These are phyloP conservation scores for Coemansia sp. DNA, from an alignment of 192 early-diverging fungal genomes.

Conservation along the genomic window DNA sequence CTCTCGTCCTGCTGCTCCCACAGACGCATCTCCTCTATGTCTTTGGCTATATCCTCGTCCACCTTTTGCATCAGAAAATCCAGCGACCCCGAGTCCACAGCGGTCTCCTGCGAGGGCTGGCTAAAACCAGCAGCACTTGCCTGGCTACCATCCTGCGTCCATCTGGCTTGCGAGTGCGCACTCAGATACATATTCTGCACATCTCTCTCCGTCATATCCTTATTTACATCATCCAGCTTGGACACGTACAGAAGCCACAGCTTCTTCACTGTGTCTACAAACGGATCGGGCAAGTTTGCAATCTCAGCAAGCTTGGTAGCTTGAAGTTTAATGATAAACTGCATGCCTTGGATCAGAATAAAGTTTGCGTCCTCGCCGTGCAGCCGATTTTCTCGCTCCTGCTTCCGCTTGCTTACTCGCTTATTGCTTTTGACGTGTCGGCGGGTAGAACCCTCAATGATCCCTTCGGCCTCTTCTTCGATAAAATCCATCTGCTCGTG, in stretches of 20 bases:
- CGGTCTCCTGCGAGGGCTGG: conserved; percentile 6
- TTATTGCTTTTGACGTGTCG: conserved; percentile 12
- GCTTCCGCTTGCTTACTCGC: conserved; percentile 15
- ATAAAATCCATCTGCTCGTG: conserved; percentile 44
- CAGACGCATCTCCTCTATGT: conserved; percentile 32
- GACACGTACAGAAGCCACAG: conserved; percentile 45
- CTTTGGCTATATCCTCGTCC: conserved; percentile 44
- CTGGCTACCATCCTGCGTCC: conserved; percentile 3
- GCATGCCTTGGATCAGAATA: conserved; percentile 25
- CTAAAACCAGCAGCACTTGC: not conserved
- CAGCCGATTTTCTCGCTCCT: conserved; percentile 8
- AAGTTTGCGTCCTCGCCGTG: conserved; percentile 39
- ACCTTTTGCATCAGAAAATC: conserved; percentile 30
- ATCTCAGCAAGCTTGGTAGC: conserved; percentile 25
- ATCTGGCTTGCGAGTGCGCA: not conserved
- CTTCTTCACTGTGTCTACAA: conserved; percentile 18
- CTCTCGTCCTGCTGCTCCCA: conserved; percentile 14
- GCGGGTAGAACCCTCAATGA: conserved; percentile 25
- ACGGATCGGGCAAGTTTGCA: conserved; percentile 23
- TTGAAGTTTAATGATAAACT: conserved; percentile 34
- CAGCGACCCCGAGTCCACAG: conserved; percentile 23
- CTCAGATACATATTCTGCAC: not conserved
- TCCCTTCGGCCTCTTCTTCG: conserved; percentile 29
- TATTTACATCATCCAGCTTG: conserved; percentile 17
- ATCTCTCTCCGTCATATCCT: not conserved